phyloP scores from a whole-genome alignment of 1,284 basidiomycete genomes.

The Ceratobasidium sp. region DNA sequence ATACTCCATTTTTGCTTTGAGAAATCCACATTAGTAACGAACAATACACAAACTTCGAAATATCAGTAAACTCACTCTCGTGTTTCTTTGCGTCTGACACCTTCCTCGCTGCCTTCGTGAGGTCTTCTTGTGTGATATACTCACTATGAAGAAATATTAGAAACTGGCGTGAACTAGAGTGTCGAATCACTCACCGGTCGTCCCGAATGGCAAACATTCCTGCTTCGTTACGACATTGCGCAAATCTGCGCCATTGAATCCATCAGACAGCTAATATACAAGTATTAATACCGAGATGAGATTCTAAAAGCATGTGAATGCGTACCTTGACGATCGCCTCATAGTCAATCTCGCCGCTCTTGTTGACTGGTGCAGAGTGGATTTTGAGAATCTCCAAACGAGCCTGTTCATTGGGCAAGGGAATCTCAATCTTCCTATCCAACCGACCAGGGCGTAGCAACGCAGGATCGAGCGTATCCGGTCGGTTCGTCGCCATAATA shows the following conservation, averaged over 20 bases:
- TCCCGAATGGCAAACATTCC: conserved; percentile 99
- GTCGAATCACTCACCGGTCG: conserved; percentile 68
- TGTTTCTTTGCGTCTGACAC: conserved; percentile 96
- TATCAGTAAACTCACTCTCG: conserved; percentile 67
- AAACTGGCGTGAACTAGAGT: background rate
- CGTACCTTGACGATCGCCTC: conserved; percentile 94
- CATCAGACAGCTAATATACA: conserved; percentile 74
- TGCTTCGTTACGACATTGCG: conserved; percentile 98
- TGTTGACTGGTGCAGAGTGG: conserved; percentile 93
- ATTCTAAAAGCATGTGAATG: conserved; percentile 2
- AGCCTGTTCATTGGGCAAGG: conserved; percentile 96
- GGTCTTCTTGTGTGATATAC: conserved; percentile 91
- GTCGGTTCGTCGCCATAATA: conserved; percentile 98
- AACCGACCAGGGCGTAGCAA: conserved; percentile 94
- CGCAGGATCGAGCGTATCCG: conserved; percentile 97
- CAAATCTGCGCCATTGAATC: conserved; percentile 95
- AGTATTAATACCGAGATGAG: conserved; percentile 2
- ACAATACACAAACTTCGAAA: conserved; percentile 5
- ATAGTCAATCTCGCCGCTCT: conserved; percentile 93
- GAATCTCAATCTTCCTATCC: conserved; percentile 98
- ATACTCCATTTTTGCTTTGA: conserved; percentile 66
- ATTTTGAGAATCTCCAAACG: conserved; percentile 96
- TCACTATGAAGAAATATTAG: conserved; percentile 66
- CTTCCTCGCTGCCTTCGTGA: conserved; percentile 98
- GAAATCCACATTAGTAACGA: conserved; percentile 38